Conservation (phyloP, 1,284 basidiomycete genomes). For the Cutaneotrichosporon curvatum region DNA sequence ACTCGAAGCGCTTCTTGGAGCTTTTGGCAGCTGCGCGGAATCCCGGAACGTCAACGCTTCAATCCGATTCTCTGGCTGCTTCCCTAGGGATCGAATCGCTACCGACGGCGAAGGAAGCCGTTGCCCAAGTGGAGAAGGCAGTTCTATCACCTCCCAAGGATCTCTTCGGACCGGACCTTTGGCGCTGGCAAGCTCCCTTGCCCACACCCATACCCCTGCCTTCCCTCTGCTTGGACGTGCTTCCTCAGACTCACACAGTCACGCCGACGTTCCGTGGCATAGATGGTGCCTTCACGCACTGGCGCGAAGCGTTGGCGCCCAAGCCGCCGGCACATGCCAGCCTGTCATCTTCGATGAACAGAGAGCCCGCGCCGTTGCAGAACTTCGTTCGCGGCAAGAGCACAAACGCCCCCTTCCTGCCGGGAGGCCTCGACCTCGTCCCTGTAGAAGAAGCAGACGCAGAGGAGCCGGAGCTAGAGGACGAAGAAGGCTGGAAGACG, state of each 20-base stretch:
- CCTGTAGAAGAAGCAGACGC: slow-evolving; percentile 29
- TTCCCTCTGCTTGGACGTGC: slow-evolving; percentile 58
- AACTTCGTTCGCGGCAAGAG: slow-evolving; percentile 90
- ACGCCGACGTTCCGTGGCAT: slow-evolving; percentile 70
- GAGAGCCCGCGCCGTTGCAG: slow-evolving; percentile 66
- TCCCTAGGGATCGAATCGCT: slow-evolving; percentile 29
- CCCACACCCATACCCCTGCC: slow-evolving; percentile 39
- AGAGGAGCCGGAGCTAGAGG: slow-evolving; percentile 33
- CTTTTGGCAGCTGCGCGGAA: slow-evolving; percentile 23
- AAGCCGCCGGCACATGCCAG: slow-evolving; percentile 53
- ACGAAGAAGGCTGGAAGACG: slow-evolving; percentile 44
- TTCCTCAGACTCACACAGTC: slow-evolving; percentile 68
- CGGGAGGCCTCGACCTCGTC: slow-evolving; percentile 62
- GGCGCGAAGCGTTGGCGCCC: slow-evolving; percentile 56
- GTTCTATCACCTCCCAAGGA: slow-evolving; percentile 35
- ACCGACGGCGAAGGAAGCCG: slow-evolving; percentile 19
- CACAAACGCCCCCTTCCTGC: slow-evolving; percentile 83
- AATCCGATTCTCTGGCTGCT: slow-evolving; percentile 28
- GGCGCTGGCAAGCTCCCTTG: slow-evolving; percentile 40
- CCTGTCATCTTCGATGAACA: slow-evolving; percentile 72
- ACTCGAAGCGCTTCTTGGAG: slow-evolving; percentile 14
- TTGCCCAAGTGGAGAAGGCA: slow-evolving; percentile 29
- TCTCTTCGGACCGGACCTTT: slow-evolving; percentile 28
- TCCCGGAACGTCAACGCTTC: slow-evolving; percentile 16
- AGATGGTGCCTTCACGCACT: slow-evolving; percentile 69